phyloP scores from a whole-genome alignment of 805 yeast species.

The Zygoascus tannicola region DNA sequence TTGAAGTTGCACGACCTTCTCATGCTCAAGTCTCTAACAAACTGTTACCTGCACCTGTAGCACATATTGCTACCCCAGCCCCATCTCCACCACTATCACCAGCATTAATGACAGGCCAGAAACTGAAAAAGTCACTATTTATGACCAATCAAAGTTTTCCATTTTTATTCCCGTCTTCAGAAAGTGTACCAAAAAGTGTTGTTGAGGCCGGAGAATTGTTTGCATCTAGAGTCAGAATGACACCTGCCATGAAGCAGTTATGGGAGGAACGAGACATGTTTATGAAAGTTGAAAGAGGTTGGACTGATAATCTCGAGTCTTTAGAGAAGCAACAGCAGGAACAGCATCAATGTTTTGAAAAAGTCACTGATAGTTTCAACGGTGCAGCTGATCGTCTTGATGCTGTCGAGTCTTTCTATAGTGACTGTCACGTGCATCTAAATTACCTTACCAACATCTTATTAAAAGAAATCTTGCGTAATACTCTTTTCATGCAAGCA shows the following conservation, averaged over 20 bases:
- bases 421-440: constrained; percentile 41
- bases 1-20: constrained; percentile 48
- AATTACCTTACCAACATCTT: constrained; percentile 57
- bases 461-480: constrained; percentile 52
- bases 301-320: constrained; percentile 22
- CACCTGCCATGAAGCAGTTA: constrained; percentile 59
- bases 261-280: constrained; percentile 64
- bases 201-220: constrained; percentile 70
- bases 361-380: not conserved
- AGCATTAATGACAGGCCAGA: constrained; percentile 25
- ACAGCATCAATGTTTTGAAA: too few relatives aligned
- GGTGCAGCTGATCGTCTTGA: constrained; percentile 24
- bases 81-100: constrained; percentile 72
- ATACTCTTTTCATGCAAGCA: constrained; percentile 25
- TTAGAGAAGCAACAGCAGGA: not conserved
- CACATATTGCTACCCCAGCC: constrained; percentile 79
- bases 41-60: constrained; percentile 42
- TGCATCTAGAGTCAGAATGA: constrained; percentile 50
- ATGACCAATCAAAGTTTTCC: constrained; percentile 65
- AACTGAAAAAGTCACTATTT: constrained; percentile 32
- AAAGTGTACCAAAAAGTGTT: constrained; percentile 59
- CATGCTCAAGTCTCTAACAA: constrained; percentile 36
- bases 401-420: constrained; percentile 55
- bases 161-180: constrained; percentile 46
- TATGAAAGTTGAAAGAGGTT: constrained; percentile 65